Evolutionary conservation across 139 green algal species (phyloP).

Genomic region (Asterochloris sp.): DNA sequence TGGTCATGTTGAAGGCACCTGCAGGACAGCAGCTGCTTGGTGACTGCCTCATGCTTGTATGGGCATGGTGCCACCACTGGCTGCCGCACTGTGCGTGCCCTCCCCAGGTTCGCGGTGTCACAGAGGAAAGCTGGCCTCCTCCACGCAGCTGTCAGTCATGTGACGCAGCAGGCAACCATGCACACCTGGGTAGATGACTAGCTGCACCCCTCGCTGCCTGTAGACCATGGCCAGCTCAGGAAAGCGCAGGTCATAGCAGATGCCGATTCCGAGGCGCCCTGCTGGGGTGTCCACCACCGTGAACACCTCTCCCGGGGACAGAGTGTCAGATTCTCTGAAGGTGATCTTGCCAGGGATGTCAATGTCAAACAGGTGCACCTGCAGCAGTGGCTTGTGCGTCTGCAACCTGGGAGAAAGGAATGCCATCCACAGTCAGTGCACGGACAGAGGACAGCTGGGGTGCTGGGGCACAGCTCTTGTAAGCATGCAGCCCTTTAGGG

Average conservation of each 20-base stretch:
- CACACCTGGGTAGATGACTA: conserved; percentile 88
- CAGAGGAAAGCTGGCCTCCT: too few relatives aligned
- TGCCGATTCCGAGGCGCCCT: conserved; percentile 86
- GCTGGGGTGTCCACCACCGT: conserved; percentile 86
- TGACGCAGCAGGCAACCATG: neutral
- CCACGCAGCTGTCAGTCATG: neutral
- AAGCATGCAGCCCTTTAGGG: too few relatives aligned
- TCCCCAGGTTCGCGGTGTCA: too few relatives aligned
- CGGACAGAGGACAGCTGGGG: too few relatives aligned
- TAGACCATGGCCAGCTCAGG: conserved; percentile 91
- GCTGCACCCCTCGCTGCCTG: conserved; percentile 67
- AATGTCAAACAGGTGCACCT: conserved; percentile 98
- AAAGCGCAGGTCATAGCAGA: conserved; percentile 96
- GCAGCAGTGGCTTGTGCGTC: conserved; percentile 7
- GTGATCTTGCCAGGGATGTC: conserved; percentile 98
- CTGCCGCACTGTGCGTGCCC: neutral
- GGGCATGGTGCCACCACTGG: neutral
- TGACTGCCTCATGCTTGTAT: too few relatives aligned
- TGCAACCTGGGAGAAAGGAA: neutral
- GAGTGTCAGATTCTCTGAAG: conserved; percentile 93
- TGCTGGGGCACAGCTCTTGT: too few relatives aligned
- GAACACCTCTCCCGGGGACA: conserved; percentile 64
- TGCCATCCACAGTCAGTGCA: too few relatives aligned
- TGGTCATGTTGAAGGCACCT: conserved; percentile 91
- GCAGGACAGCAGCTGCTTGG: neutral